phyloP scores from a whole-genome alignment of 768 basidiomycete species.

The Gloeopeniophorella convolvens region DNA sequence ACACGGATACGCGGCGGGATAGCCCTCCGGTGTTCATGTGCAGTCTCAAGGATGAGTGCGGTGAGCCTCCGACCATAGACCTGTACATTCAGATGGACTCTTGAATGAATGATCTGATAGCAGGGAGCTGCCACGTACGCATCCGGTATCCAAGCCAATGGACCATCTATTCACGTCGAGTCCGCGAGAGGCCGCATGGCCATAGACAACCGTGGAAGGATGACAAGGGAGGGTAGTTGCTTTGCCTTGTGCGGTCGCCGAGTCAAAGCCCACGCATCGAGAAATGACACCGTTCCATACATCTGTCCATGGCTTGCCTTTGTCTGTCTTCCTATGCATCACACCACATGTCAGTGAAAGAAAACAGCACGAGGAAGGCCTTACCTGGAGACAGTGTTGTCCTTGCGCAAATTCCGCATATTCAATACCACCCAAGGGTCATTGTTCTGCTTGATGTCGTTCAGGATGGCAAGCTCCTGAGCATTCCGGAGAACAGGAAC shows the following conservation, averaged over 20 bases:
- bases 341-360: background rate
- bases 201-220: conserved; percentile 79
- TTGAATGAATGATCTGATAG: conserved; percentile 5
- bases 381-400: conserved; percentile 34
- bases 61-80: conserved; percentile 57
- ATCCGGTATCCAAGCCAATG: conserved; percentile 82
- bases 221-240: conserved; percentile 47
- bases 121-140: conserved; percentile 42
- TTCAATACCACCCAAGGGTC: conserved; percentile 75
- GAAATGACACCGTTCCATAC: conserved; percentile 66
- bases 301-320: conserved; percentile 70
- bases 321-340: conserved; percentile 25
- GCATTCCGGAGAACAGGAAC: conserved; percentile 37
- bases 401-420: conserved; percentile 47
- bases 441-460: conserved; percentile 65
- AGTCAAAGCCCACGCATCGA: conserved; percentile 45
- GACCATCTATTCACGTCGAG: conserved; percentile 81
- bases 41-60: conserved; percentile 52
- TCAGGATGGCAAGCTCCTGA: conserved; percentile 66
- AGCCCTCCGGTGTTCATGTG: background rate
- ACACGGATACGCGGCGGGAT: background rate
- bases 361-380: conserved; percentile 6
- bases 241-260: conserved; percentile 19
- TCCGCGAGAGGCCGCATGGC: conserved; percentile 74
- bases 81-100: conserved; percentile 23